These are phyloP conservation scores for Malus asiatica DNA, from an alignment of 306 rosid genomes.

Conservation along the genomic window DNA sequence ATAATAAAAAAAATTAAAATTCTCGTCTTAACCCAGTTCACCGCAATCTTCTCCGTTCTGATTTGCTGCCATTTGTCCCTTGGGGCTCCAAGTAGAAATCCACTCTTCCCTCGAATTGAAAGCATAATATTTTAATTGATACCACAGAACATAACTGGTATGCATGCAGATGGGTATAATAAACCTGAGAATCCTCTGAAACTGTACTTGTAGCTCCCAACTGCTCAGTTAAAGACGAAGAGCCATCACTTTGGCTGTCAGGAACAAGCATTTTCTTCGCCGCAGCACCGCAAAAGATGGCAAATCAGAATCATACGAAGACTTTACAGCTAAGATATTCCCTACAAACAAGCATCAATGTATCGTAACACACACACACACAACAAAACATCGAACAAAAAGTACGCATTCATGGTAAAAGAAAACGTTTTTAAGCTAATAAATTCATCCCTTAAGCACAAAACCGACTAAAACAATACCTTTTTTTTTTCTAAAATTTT, in stretches of 20 bases:
- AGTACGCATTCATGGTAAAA: no score
- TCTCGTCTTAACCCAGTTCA: no score
- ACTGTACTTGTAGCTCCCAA: slow-evolving; percentile 39
- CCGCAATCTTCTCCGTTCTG: no score
- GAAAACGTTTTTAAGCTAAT: no score
- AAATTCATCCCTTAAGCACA: no score
- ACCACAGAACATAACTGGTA: not conserved
- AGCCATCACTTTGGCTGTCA: slow-evolving; percentile 41
- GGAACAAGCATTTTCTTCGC: slow-evolving; percentile 68
- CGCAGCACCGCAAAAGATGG: slow-evolving; percentile 48
- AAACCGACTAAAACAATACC: no score
- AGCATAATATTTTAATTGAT: not conserved
- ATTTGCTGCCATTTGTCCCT: no score
- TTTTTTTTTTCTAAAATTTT: no score
- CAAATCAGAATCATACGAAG: slow-evolving; percentile 59
- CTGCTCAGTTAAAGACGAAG: slow-evolving; percentile 48
- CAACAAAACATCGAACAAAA: no score
- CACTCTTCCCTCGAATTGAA: not conserved
- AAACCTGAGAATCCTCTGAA: slow-evolving; percentile 59
- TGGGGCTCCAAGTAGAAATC: no score
- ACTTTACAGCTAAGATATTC: slow-evolving; percentile 47
- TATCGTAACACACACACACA: not conserved
- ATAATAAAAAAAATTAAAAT: no score
- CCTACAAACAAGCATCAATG: slow-evolving; percentile 45
- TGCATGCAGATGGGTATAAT: not conserved